A percentile compares a stretch with the other conserved stretches of the same genome.
Evolutionary conservation across 805 yeast genomes (phyloP).

Genomic region (Jamesozyma piceae): DNA sequence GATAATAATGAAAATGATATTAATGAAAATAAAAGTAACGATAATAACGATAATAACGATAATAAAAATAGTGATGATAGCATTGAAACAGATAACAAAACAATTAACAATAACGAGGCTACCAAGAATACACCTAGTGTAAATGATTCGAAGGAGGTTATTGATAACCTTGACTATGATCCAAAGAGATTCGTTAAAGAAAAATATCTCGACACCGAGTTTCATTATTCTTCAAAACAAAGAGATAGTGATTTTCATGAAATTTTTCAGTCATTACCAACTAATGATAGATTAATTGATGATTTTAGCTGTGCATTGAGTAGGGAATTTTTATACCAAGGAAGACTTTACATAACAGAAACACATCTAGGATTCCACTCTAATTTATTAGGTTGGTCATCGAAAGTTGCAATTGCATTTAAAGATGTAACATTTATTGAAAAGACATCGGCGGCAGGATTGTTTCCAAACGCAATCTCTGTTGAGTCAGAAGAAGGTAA

Average conservation of each 20-base stretch:
- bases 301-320: conserved; percentile 84
- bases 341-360: conserved; percentile 75
- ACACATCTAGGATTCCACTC: conserved; percentile 78
- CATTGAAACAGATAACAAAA: not conserved
- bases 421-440: conserved; percentile 57
- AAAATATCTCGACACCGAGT: conserved; percentile 46
- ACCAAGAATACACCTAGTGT: not conserved
- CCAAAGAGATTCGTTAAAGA: conserved; percentile 48
- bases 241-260: conserved; percentile 72
- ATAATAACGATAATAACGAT: not conserved
- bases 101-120: not conserved
- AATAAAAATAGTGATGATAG: not conserved
- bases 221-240: conserved; percentile 52
- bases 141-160: too few species aligned
- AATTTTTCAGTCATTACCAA: conserved; percentile 57
- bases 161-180: conserved; percentile 14
- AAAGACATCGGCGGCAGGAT: conserved; percentile 81
- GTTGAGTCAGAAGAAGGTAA: conserved; percentile 55
- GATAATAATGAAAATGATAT: not conserved
- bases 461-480: conserved; percentile 83
- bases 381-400: conserved; percentile 76
- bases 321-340: conserved; percentile 80
- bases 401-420: conserved; percentile 62
- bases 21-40: not conserved
- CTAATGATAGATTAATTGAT: conserved; percentile 65